Percentiles rank a stretch among this genome's conserved stretches.
Evolutionary conservation across 805 yeast species (phyloP).

Genomic region (Candida vartiovaarae): DNA sequence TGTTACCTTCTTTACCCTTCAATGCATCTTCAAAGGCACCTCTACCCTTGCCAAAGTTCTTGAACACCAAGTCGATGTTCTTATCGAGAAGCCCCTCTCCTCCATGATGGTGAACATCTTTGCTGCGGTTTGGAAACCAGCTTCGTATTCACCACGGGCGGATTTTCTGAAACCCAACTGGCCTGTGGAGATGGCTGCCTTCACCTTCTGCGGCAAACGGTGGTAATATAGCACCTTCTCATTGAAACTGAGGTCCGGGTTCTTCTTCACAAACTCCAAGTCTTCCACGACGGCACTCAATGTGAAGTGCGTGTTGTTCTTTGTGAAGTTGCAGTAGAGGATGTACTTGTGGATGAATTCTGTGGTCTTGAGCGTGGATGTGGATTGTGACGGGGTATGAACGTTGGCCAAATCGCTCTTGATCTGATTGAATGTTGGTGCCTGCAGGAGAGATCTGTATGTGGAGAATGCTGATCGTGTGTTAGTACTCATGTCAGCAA

Average conservation of each 20-base stretch:
- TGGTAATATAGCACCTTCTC: constrained; percentile 72
- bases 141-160: constrained; percentile 90
- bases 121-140: constrained; percentile 77
- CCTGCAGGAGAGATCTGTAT: not conserved
- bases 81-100: constrained; percentile 51
- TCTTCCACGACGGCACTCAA: constrained; percentile 67
- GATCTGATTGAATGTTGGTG: not conserved
- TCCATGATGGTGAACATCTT: constrained; percentile 66
- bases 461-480: not conserved
- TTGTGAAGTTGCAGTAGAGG: constrained; percentile 67
- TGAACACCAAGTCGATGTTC: constrained; percentile 68
- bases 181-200: constrained; percentile 70
- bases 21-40: constrained; percentile 79
- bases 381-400: constrained; percentile 5
- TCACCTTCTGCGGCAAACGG: constrained; percentile 71
- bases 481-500: constrained; percentile 1
- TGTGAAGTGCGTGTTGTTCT: constrained; percentile 79
- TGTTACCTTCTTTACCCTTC: constrained; percentile 80
- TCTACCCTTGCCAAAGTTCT: constrained; percentile 85
- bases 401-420: constrained; percentile 7
- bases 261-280: constrained; percentile 46
- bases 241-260: constrained; percentile 49
- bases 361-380: constrained; percentile 5
- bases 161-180: constrained; percentile 83
- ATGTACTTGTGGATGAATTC: constrained; percentile 52